Conservation (phyloP, 75 land plant genomes). For the Picea glauca region DNA sequence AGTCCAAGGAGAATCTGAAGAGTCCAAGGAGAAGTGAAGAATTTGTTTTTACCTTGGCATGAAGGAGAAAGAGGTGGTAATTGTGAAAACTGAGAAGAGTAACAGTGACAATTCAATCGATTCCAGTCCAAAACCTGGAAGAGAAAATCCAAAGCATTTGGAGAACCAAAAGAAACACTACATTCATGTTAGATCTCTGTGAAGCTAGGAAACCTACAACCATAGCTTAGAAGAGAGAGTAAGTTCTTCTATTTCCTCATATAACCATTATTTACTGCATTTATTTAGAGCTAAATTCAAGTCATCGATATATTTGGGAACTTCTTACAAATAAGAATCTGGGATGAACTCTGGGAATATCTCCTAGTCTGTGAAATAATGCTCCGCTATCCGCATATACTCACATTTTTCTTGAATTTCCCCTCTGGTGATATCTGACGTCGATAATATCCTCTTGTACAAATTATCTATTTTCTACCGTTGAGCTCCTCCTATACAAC, state of each 20-base stretch:
- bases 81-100: slow-evolving; percentile 30
- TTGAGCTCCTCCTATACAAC: too few species aligned
- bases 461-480: too few species aligned
- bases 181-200: slow-evolving; percentile 88
- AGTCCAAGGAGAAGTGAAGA: slow-evolving; percentile 9
- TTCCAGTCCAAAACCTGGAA: slow-evolving; percentile 32
- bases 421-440: too few species aligned
- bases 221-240: slow-evolving; percentile 97
- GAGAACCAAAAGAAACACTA: slow-evolving; percentile 65
- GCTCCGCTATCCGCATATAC: too few species aligned
- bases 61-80: neutral
- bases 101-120: slow-evolving; percentile 31
- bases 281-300: neutral
- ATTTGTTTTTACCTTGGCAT: neutral
- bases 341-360: too few species aligned
- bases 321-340: too few species aligned
- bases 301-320: neutral
- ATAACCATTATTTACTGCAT: too few species aligned
- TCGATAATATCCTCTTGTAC: too few species aligned
- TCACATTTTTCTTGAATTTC: too few species aligned
- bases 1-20: slow-evolving; percentile 12
- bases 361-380: too few species aligned
- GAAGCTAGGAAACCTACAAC: slow-evolving; percentile 96
- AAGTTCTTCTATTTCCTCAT: neutral
- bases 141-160: slow-evolving; percentile 43